phyloP scores from a whole-genome alignment of 768 basidiomycete genomes.

The Cantharellus anzutake region DNA sequence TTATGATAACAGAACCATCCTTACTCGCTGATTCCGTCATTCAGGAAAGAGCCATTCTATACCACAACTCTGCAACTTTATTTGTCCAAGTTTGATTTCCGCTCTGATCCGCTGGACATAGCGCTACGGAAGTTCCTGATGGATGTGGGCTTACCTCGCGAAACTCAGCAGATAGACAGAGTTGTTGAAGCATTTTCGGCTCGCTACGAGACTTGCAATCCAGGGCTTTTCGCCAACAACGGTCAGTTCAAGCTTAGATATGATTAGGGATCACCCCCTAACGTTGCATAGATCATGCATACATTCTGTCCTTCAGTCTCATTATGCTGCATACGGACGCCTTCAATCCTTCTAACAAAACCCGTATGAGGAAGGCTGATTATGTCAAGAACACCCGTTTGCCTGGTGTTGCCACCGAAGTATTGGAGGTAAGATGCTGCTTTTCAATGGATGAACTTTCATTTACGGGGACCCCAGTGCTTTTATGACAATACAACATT shows the following conservation, averaged over 20 bases:
- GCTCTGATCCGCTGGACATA: slow-evolving; percentile 68
- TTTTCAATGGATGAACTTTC: not conserved
- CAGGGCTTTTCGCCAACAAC: slow-evolving; percentile 53
- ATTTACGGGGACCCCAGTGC: slow-evolving; percentile 30
- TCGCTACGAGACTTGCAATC: slow-evolving; percentile 70
- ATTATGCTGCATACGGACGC: slow-evolving; percentile 98
- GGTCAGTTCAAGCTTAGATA: slow-evolving; percentile 26
- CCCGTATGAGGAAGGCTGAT: slow-evolving; percentile 90
- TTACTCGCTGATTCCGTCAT: slow-evolving; percentile 3
- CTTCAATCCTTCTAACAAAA: slow-evolving; percentile 94
- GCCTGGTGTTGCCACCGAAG: slow-evolving; percentile 62
- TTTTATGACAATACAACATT: slow-evolving; percentile 95
- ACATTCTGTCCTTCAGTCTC: slow-evolving; percentile 89
- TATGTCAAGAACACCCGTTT: slow-evolving; percentile 85
- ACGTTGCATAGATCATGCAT: slow-evolving; percentile 55
- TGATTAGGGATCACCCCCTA: not conserved
- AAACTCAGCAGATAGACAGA: slow-evolving; percentile 97
- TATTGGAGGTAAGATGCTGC: slow-evolving; percentile 58
- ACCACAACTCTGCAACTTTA: slow-evolving; percentile 47
- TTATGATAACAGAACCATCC: not conserved
- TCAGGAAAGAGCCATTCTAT: slow-evolving; percentile 56
- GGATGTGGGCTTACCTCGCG: slow-evolving; percentile 78
- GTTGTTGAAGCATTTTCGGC: slow-evolving; percentile 90
- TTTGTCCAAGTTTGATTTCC: slow-evolving; percentile 61
- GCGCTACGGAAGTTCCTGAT: slow-evolving; percentile 78